phyloP scores from a whole-genome alignment of 2,329 filamentous ascomycete genomes.

The Canariomyces notabilis region DNA sequence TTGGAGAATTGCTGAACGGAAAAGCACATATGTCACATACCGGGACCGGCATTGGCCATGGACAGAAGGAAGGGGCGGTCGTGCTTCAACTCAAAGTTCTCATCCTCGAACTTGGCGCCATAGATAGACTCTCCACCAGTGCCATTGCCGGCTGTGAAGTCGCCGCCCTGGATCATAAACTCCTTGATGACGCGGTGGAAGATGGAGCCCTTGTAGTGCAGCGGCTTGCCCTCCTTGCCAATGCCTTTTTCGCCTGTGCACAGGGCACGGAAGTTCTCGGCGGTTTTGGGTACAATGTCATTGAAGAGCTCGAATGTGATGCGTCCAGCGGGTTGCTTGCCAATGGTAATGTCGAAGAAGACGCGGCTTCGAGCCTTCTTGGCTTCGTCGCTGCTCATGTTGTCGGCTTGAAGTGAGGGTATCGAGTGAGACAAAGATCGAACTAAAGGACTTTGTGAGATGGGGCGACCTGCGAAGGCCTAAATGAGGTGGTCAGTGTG shows the following conservation, averaged over 20 bases:
- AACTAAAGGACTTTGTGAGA: background rate
- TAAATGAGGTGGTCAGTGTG: too few relatives aligned
- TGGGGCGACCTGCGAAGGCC: background rate
- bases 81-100: constrained; percentile 91
- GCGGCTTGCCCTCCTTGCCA: constrained; percentile 73
- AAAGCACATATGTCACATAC: constrained; percentile 43
- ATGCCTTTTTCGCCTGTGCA: constrained; percentile 92
- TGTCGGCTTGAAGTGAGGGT: background rate
- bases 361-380: constrained; percentile 66
- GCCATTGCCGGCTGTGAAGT: constrained; percentile 91
- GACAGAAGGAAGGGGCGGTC: constrained; percentile 88
- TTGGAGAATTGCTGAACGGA: background rate
- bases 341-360: constrained; percentile 90
- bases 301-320: constrained; percentile 79
- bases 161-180: constrained; percentile 98
- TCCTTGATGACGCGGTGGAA: constrained; percentile 98
- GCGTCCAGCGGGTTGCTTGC: constrained; percentile 66
- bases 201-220: constrained; percentile 86
- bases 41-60: constrained; percentile 96
- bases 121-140: constrained; percentile 98
- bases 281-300: constrained; percentile 83
- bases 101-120: constrained; percentile 92
- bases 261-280: constrained; percentile 90
- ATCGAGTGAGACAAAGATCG: background rate
- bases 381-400: constrained; percentile 41